Conservation (phyloP, 495 filamentous ascomycete genomes). For the Aspergillus homomorphus region DNA sequence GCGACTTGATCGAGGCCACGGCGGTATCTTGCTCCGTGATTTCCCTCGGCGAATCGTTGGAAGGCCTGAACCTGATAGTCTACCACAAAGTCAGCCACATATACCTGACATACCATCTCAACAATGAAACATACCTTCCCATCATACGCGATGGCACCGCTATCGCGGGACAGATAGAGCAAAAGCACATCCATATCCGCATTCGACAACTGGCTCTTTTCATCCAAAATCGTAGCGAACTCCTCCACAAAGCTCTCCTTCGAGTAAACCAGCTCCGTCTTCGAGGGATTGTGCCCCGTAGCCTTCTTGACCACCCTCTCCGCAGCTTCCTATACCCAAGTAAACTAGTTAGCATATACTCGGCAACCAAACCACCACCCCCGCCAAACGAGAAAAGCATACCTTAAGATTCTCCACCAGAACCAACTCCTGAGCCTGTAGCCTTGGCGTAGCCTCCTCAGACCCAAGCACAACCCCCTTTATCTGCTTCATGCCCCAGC, state of each 20-base stretch:
- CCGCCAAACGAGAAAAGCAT: constrained; percentile 8
- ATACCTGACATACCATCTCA: constrained; percentile 12
- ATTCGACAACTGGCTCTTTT: constrained; percentile 54
- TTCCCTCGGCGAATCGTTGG: constrained; percentile 36
- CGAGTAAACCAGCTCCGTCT: constrained; percentile 65
- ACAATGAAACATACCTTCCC: constrained; percentile 43
- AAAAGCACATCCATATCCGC: constrained; percentile 67
- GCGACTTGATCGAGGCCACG: constrained; percentile 71
- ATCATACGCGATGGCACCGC: constrained; percentile 59
- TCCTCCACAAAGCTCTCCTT: constrained; percentile 59
- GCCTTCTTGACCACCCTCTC: constrained; percentile 44
- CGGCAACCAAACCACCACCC: neutral
- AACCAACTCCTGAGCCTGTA: constrained; percentile 46
- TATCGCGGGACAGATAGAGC: constrained; percentile 70
- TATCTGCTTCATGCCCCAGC: constrained; percentile 71
- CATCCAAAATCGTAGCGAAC: constrained; percentile 52
- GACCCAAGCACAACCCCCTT: constrained; percentile 56
- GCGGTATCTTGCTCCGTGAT: constrained; percentile 75
- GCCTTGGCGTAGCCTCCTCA: constrained; percentile 29
- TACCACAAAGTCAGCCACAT: constrained; percentile 25
- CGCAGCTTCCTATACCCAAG: constrained; percentile 40
- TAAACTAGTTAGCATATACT: constrained; percentile 5
- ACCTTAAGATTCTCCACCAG: constrained; percentile 54
- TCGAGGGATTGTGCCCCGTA: constrained; percentile 34
- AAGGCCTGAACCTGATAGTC: constrained; percentile 71